A percentile compares a stretch with the other conserved stretches of the same genome.
Conservation (phyloP, 768 basidiomycete genomes). For the Suillus subluteus region DNA sequence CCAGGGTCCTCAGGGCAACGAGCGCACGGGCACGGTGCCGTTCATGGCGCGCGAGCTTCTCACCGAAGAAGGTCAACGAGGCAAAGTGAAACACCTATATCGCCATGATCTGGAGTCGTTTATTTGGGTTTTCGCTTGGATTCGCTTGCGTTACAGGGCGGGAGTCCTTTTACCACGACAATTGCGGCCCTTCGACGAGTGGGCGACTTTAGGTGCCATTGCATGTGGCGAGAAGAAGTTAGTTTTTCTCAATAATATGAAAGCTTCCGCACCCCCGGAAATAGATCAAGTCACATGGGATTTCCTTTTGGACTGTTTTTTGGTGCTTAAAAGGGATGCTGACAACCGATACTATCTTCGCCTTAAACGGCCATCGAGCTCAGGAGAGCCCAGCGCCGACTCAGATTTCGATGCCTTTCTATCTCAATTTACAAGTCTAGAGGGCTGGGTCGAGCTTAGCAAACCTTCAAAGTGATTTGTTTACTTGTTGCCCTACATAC, state of each 20-base stretch:
- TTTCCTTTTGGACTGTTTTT: no score
- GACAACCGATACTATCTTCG: no score
- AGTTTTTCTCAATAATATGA: background rate
- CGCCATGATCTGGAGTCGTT: background rate
- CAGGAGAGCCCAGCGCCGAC: no score
- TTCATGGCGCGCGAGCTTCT: background rate
- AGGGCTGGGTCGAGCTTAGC: no score
- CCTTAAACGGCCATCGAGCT: no score
- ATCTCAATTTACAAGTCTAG: no score
- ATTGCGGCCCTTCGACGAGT: background rate
- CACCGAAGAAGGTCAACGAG: background rate
- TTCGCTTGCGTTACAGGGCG: background rate
- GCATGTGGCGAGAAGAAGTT: background rate
- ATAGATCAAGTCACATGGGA: no score
- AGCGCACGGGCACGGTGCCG: background rate
- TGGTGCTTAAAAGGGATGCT: background rate
- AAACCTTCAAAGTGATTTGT: background rate
- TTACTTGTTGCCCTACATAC: background rate
- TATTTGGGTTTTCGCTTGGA: background rate
- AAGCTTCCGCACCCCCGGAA: no score
- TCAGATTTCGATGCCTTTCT: no score
- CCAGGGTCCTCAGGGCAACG: background rate
- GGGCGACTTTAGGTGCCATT: background rate
- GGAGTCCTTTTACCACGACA: background rate
- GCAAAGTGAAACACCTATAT: background rate